These are phyloP conservation scores for Kwoniella botswanensis DNA, from an alignment of 768 basidiomycete genomes.

Conservation along the genomic window DNA sequence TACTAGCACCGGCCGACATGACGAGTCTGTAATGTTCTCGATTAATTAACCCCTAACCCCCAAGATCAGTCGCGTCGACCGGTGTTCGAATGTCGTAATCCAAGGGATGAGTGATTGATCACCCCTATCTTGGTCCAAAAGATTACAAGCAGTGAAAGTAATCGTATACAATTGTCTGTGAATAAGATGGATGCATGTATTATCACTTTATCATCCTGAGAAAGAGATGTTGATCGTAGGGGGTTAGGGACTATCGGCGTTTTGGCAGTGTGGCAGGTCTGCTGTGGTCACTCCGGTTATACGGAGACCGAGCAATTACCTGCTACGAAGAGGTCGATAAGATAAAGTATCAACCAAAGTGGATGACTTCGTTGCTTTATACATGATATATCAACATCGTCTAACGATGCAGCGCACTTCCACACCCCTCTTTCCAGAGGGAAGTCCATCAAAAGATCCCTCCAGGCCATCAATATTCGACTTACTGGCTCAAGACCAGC, in stretches of 20 bases:
- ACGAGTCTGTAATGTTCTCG: conserved; percentile 4
- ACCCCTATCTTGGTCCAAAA: neutral
- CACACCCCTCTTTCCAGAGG: conserved; percentile 8
- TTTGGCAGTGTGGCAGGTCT: neutral
- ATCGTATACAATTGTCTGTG: too few relatives aligned
- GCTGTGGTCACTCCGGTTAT: neutral
- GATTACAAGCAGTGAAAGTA: too few relatives aligned
- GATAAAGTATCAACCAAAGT: neutral
- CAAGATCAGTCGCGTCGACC: conserved; percentile 12
- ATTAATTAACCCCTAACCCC: too few relatives aligned
- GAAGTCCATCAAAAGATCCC: neutral
- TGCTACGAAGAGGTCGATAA: neutral
- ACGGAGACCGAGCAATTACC: neutral
- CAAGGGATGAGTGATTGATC: neutral
- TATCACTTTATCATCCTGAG: neutral
- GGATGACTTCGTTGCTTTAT: neutral
- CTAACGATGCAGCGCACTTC: neutral
- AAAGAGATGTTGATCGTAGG: neutral
- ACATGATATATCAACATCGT: neutral
- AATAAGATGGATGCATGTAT: neutral
- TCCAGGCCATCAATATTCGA: conserved; percentile 71
- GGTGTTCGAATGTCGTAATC: neutral
- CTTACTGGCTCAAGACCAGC: conserved; percentile 89
- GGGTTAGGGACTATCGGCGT: conserved; percentile 10
- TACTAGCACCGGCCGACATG: neutral